Percentiles rank a stretch among this genome's conserved stretches.
phyloP scores from a whole-genome alignment of 306 rosid species.

The Malus sieversii region DNA sequence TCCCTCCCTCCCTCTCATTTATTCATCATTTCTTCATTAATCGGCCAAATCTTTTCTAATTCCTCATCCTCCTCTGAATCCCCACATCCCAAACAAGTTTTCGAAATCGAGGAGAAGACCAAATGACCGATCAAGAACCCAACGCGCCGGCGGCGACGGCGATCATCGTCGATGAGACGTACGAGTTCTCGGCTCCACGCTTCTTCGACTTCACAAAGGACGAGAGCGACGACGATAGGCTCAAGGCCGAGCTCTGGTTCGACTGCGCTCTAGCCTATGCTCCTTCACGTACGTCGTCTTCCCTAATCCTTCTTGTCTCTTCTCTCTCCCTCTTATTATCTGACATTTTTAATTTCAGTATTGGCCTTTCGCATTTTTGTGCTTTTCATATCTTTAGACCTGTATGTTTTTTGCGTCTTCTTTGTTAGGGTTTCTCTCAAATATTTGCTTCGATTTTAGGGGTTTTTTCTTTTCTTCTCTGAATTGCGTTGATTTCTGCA shows the following conservation, averaged over 20 bases:
- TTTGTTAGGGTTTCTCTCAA: too few relatives aligned
- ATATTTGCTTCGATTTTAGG: not conserved
- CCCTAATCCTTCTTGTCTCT: not conserved
- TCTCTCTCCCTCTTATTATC: not conserved
- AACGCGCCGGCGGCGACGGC: slow-evolving; percentile 11
- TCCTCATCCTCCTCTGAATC: not conserved
- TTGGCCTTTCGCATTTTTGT: too few relatives aligned
- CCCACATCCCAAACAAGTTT: not conserved
- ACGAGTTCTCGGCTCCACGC: slow-evolving; percentile 87
- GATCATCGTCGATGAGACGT: slow-evolving; percentile 53
- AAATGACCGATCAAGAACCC: not conserved
- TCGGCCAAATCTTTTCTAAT: slow-evolving; percentile 3
- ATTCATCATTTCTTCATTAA: not conserved
- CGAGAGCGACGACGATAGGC: slow-evolving; percentile 48
- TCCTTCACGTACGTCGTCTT: slow-evolving; percentile 68
- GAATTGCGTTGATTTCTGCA: not conserved
- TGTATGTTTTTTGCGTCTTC: not conserved
- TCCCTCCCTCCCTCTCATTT: not conserved
- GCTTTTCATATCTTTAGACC: not conserved
- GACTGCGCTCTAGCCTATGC: slow-evolving; percentile 66
- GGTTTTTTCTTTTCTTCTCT: not conserved
- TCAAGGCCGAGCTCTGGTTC: slow-evolving; percentile 83
- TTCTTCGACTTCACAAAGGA: slow-evolving; percentile 63
- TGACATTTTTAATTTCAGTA: not conserved
- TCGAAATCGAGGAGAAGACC: not conserved